A percentile compares a stretch with the other conserved stretches of the same genome.
Evolutionary conservation across 805 yeast species (phyloP).

Genomic region (Ogataea angusta): DNA sequence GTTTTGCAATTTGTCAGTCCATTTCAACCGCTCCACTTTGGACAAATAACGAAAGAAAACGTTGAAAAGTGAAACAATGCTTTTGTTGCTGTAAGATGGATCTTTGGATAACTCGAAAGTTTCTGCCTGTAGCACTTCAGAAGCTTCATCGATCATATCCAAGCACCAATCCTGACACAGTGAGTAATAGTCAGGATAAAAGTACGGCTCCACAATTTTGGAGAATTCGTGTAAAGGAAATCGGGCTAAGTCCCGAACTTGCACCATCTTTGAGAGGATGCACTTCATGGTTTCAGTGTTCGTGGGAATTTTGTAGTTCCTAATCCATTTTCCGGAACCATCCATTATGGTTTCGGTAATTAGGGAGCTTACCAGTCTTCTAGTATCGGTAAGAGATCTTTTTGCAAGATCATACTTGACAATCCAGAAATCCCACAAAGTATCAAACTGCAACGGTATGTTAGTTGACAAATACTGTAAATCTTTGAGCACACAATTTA

Average conservation of each 20-base stretch:
- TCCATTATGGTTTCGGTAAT: constrained; percentile 8
- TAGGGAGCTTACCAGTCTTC: constrained; percentile 13
- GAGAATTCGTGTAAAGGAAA: constrained; percentile 10
- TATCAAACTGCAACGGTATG: constrained; percentile 12
- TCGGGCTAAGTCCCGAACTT: constrained; percentile 10
- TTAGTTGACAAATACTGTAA: constrained; percentile 9
- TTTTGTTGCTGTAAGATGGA: too few species aligned
- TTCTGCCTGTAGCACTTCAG: constrained; percentile 10
- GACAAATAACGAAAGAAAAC: constrained; percentile 10
- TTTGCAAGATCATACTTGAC: constrained; percentile 14
- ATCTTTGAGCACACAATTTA: constrained; percentile 14
- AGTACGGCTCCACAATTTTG: constrained; percentile 4
- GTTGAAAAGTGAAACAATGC: constrained; percentile 2
- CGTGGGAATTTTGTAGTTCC: constrained; percentile 5
- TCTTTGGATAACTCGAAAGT: not conserved
- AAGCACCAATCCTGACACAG: constrained; percentile 15
- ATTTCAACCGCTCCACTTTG: constrained; percentile 5
- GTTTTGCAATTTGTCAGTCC: constrained; percentile 10
- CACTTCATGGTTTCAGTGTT: not conserved
- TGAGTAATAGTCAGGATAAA: constrained; percentile 17
- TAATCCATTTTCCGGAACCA: constrained; percentile 3
- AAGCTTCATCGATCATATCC: constrained; percentile 7
- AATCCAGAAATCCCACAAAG: constrained; percentile 12
- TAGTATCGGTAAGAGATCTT: constrained; percentile 11
- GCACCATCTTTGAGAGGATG: constrained; percentile 10